These are phyloP conservation scores for Apiotrichum sp. DNA, from an alignment of 1,284 basidiomycete genomes.

Conservation along the genomic window DNA sequence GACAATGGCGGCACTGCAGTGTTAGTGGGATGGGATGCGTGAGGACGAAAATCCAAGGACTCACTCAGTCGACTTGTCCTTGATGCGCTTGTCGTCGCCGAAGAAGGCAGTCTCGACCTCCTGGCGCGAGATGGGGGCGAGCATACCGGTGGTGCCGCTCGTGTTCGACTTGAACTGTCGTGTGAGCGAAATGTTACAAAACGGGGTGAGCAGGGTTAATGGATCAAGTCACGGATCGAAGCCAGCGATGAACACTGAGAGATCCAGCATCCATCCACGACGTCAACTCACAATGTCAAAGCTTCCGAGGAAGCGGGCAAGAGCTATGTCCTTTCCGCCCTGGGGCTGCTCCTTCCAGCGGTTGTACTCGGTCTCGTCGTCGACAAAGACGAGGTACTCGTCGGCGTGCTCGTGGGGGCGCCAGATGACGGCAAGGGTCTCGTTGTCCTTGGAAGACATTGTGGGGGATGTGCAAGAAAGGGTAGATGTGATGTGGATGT, in stretches of 20 bases:
- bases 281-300: conserved; percentile 36
- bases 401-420: conserved; percentile 38
- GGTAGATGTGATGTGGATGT: background rate
- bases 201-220: too few species aligned
- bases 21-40: too few species aligned
- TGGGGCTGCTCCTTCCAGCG: conserved; percentile 34
- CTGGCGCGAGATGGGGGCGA: conserved; percentile 39
- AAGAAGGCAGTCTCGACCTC: conserved; percentile 43
- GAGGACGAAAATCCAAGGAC: conserved; percentile 8
- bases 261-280: background rate
- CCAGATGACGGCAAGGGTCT: conserved; percentile 28
- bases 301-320: conserved; percentile 40
- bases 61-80: conserved; percentile 44
- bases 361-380: conserved; percentile 36
- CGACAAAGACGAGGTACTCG: conserved; percentile 42
- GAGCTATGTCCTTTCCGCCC: conserved; percentile 40
- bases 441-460: conserved; percentile 8
- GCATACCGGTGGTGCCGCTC: conserved; percentile 39
- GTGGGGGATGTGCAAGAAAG: background rate
- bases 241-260: too few species aligned
- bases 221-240: too few species aligned
- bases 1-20: conserved; percentile 36
- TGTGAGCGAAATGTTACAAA: too few species aligned
- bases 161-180: conserved; percentile 36
- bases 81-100: conserved; percentile 37